Percentiles rank a stretch among this genome's conserved stretches.
Conservation (phyloP, 352 stramenopile species). For the Globisporangium cystogenes region DNA sequence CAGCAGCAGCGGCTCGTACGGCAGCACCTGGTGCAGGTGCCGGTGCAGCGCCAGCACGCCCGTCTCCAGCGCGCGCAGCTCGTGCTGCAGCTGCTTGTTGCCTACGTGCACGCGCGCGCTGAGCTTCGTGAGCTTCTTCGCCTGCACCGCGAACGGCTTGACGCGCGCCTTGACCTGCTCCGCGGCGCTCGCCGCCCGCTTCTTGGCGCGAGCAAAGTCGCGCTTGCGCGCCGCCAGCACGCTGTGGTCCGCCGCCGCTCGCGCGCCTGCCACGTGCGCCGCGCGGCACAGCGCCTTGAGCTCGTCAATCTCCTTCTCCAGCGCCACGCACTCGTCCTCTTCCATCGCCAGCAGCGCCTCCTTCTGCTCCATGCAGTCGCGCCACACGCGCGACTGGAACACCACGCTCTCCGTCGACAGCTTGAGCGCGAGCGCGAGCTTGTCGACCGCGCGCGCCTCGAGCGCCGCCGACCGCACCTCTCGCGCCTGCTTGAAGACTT, state of each 20-base stretch:
- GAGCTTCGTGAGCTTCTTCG: constrained; percentile 49
- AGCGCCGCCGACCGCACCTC: constrained; percentile 19
- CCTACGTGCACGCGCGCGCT: constrained; percentile 37
- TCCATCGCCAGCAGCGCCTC: constrained; percentile 32
- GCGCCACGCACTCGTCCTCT: constrained; percentile 28
- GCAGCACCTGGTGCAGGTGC: constrained; percentile 33
- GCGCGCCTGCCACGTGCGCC: constrained; percentile 30
- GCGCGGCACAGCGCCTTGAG: constrained; percentile 38
- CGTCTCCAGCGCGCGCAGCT: constrained; percentile 30
- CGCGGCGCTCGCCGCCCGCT: constrained; percentile 12
- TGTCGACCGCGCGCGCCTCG: constrained; percentile 22
- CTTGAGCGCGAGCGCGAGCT: constrained; percentile 21
- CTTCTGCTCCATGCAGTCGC: constrained; percentile 51
- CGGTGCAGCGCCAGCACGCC: constrained; percentile 35
- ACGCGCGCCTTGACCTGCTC: constrained; percentile 46
- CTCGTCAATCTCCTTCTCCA: constrained; percentile 45
- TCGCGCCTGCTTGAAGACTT: constrained; percentile 40
- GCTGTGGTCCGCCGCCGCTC: constrained; percentile 26
- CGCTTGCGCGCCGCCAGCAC: constrained; percentile 29
- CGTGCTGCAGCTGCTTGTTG: constrained; percentile 50
- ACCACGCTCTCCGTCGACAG: constrained; percentile 35
- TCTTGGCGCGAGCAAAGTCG: constrained; percentile 25
- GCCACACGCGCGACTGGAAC: constrained; percentile 70
- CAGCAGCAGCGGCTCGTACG: constrained; percentile 49
- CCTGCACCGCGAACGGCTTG: constrained; percentile 54